Conservation (phyloP, 2,329 filamentous ascomycete genomes). For the Dendrostoma leiphaemia region DNA sequence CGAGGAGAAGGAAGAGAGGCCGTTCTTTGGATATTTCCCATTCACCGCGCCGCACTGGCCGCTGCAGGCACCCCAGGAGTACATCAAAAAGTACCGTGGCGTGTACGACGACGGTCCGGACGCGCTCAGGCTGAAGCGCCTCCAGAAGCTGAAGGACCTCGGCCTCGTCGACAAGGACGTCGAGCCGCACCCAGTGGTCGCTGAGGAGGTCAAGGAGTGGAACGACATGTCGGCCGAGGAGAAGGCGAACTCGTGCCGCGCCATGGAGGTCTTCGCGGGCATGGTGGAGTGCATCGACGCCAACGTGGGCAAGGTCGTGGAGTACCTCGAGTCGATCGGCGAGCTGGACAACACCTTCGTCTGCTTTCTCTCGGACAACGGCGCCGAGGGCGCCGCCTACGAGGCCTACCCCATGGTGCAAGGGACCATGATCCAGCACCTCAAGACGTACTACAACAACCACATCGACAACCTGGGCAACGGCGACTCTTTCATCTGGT, state of each 20-base stretch:
- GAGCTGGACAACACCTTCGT: conserved; percentile 65
- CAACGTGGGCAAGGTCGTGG: conserved; percentile 58
- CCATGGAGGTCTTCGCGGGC: conserved; percentile 62
- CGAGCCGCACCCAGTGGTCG: conserved; percentile 48
- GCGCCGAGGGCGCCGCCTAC: conserved; percentile 28
- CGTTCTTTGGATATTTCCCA: conserved; percentile 60
- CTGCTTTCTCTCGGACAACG: conserved; percentile 62
- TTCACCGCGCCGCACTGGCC: conserved; percentile 66
- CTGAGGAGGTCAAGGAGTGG: conserved; percentile 48
- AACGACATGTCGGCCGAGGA: conserved; percentile 43
- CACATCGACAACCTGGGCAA: conserved; percentile 53
- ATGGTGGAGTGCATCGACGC: conserved; percentile 63
- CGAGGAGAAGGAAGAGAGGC: conserved; percentile 29
- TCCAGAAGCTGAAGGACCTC: conserved; percentile 54
- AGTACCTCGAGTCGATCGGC: conserved; percentile 52
- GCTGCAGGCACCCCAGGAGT: conserved; percentile 54
- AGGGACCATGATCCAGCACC: conserved; percentile 22
- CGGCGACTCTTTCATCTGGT: conserved; percentile 55
- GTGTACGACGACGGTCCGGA: conserved; percentile 61
- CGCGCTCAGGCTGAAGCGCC: conserved; percentile 48
- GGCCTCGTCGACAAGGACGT: conserved; percentile 53
- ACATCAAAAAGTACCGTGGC: conserved; percentile 55
- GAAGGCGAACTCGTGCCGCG: conserved; percentile 44
- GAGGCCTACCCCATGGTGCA: conserved; percentile 23
- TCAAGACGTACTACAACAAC: conserved; percentile 56